Conservation (phyloP, 352 stramenopile genomes). For the Aphanomyces cochlioides region DNA sequence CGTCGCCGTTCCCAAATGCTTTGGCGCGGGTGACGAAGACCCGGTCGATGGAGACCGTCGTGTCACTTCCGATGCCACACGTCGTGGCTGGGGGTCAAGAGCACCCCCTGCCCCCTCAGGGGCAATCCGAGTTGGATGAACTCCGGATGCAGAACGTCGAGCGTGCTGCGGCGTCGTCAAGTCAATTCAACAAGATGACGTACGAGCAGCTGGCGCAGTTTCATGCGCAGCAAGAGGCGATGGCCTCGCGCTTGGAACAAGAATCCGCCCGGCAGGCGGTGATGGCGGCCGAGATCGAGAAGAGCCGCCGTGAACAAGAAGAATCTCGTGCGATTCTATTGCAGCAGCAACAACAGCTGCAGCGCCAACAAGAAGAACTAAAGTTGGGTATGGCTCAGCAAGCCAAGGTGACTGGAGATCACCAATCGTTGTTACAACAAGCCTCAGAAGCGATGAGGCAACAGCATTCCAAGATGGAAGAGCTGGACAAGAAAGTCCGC, state of each 20-base stretch:
- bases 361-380: neutral
- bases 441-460: constrained; percentile 2
- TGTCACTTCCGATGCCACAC: neutral
- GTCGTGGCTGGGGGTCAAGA: neutral
- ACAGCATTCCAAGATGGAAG: neutral
- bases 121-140: neutral
- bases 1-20: neutral
- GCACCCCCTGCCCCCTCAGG: neutral
- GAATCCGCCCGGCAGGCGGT: neutral
- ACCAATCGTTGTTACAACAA: neutral
- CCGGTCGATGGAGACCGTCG: constrained; percentile 10
- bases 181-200: too few relatives aligned
- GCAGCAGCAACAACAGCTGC: neutral
- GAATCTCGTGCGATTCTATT: neutral
- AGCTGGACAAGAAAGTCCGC: constrained; percentile 8
- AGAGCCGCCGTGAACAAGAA: constrained; percentile 12
- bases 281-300: neutral
- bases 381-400: neutral
- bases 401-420: constrained; percentile 3
- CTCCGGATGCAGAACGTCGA: too few relatives aligned
- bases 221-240: too few relatives aligned
- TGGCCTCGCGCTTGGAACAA: neutral
- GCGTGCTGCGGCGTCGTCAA: too few relatives aligned
- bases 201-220: too few relatives aligned
- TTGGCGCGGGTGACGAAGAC: neutral